A percentile compares a stretch with the other conserved stretches of the same genome.
Conservation (phyloP, 495 filamentous ascomycete genomes). For the Aspergillus ellipticus region DNA sequence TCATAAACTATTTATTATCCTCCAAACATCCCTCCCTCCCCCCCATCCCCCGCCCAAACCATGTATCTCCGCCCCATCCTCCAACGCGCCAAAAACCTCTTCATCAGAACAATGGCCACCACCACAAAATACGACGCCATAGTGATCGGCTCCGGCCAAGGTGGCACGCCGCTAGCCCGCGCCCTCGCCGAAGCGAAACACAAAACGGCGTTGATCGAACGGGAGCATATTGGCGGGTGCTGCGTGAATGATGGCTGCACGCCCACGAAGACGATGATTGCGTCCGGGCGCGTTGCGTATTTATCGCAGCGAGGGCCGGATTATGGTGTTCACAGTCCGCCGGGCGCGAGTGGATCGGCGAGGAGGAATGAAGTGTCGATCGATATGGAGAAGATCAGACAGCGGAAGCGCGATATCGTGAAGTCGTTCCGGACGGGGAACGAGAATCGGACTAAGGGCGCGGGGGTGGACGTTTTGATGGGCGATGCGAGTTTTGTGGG, state of each 20-base stretch:
- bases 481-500: slow-evolving; percentile 40
- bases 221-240: slow-evolving; percentile 44
- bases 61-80: not conserved
- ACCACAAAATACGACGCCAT: slow-evolving; percentile 33
- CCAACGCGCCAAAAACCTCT: not conserved
- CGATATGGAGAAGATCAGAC: slow-evolving; percentile 44
- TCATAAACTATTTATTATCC: too few species aligned
- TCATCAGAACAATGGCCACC: slow-evolving; percentile 15
- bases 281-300: slow-evolving; percentile 45
- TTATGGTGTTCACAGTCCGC: slow-evolving; percentile 41
- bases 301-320: slow-evolving; percentile 33
- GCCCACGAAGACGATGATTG: slow-evolving; percentile 52
- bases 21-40: not conserved
- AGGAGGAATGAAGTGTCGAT: slow-evolving; percentile 21
- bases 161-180: slow-evolving; percentile 43
- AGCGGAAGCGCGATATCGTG: slow-evolving; percentile 53
- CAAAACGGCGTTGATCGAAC: slow-evolving; percentile 40
- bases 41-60: not conserved
- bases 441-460: slow-evolving; percentile 30
- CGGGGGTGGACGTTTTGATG: slow-evolving; percentile 43
- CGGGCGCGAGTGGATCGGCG: not conserved
- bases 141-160: slow-evolving; percentile 50
- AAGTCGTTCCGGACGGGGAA: slow-evolving; percentile 41
- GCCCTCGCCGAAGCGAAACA: slow-evolving; percentile 39
- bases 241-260: slow-evolving; percentile 56